Base-by-base conservation (phyloP, 257 asterid species). In the Rauvolfia tetraphylla region DNA sequence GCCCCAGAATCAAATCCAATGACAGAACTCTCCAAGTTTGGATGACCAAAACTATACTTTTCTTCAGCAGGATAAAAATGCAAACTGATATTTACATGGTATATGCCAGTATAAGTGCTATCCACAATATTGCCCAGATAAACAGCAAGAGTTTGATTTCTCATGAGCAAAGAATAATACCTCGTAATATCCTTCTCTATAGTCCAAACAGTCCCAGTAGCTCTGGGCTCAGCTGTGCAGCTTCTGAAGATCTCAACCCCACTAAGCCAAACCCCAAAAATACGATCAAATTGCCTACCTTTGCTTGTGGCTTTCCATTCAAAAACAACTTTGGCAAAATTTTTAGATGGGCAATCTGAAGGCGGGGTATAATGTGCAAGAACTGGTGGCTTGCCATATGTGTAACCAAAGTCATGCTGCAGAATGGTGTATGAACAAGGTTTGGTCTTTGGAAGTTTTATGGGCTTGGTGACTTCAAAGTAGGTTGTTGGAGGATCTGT, bases 231-330 rank as follows among this genome's bases (percentile, higher is more conserved):
- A 15, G 96, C 97, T n/a, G 97, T 85, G 73, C 97, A 93, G 82
- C 97, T 89, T 42, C 98, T 79, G 44, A 93, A 88, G 39, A 91
- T 71, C 90, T 93, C 98, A 53, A 88, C 96, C 76, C 98, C 98
- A 63, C 93, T 81, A 25, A 91, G 83, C 98, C 98, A 93, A 73
- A 93, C 77, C 15, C 98, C 96, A 68, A 91, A 91, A 39, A 91
- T 91, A 4, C 98, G 65, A 72, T 91, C 98, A 76, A 91, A 90
- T 73, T 93, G 96, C 25, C 96, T 76, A 48, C 98, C 98, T 71
- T 85, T 84, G 86, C 88, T 67, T 0, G 84, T 76, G 1, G 96
- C 93, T 13, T 76, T 88, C 96, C 96, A 93, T 63, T 93, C 95
- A 57, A 93, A 83, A 36, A 93, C 92, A 83, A 91, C 79, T 65